Evolutionary conservation across 495 filamentous ascomycete species (phyloP).

Genomic region (Penicillium atrosanguineum): DNA sequence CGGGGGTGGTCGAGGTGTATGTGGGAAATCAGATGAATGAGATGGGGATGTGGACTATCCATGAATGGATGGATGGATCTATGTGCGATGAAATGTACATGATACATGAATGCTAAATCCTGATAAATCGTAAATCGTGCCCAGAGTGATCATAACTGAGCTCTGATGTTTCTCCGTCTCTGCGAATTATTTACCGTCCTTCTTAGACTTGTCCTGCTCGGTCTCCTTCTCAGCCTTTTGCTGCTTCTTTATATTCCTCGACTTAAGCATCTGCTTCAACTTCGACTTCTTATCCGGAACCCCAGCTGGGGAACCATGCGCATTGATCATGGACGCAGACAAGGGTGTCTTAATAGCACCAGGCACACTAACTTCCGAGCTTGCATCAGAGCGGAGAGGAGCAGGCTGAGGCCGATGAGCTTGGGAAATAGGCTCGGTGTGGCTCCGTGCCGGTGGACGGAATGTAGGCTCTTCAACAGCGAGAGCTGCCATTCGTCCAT

Average conservation of each 20-base stretch:
- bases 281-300: conserved; percentile 17
- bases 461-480: conserved; percentile 11
- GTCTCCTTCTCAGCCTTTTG: conserved; percentile 11
- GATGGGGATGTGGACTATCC: background rate
- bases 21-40: background rate
- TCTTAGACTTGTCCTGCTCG: conserved; percentile 2
- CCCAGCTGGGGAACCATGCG: conserved; percentile 9
- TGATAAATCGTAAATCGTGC: background rate
- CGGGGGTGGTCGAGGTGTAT: background rate
- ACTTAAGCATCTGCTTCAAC: conserved; percentile 23
- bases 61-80: background rate
- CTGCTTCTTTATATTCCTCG: conserved; percentile 24
- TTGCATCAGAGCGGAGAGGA: conserved; percentile 13
- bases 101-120: background rate
- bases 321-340: conserved; percentile 11
- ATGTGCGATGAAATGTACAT: conserved; percentile 4
- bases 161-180: background rate
- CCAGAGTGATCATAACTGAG: background rate
- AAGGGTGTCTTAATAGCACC: conserved; percentile 24
- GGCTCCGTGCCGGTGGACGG: background rate
- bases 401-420: background rate
- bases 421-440: conserved; percentile 6
- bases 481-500: conserved; percentile 23
- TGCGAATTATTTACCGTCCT: background rate
- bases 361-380: conserved; percentile 21